These are phyloP conservation scores for Papiliotrema flavescens DNA, from an alignment of 1,284 basidiomycete species.

Conservation along the genomic window DNA sequence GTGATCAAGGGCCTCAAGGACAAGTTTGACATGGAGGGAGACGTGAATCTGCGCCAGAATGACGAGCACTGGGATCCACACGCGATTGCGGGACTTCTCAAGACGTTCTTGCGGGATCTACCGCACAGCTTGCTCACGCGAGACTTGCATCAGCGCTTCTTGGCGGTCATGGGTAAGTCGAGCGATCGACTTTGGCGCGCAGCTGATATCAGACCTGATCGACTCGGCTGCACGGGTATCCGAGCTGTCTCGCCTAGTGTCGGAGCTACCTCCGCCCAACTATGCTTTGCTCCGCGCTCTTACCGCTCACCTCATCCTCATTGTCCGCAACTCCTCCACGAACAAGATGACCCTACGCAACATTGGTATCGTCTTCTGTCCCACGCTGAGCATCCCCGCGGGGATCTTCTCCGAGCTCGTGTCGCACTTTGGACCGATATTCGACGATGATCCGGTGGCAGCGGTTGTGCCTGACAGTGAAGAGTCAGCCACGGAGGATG, in stretches of 20 bases:
- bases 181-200: background rate
- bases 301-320: slow-evolving; percentile 91
- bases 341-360: slow-evolving; percentile 99
- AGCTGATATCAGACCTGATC: slow-evolving; percentile 64
- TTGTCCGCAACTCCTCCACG: slow-evolving; percentile 80
- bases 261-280: slow-evolving; percentile 82
- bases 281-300: slow-evolving; percentile 90
- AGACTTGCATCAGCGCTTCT: slow-evolving; percentile 80
- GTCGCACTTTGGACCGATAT: slow-evolving; percentile 82
- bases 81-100: slow-evolving; percentile 87
- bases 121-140: slow-evolving; percentile 87
- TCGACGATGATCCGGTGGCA: slow-evolving; percentile 58
- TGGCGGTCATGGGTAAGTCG: slow-evolving; percentile 78
- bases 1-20: slow-evolving; percentile 93
- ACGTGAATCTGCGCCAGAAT: slow-evolving; percentile 76
- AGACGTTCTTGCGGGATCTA: slow-evolving; percentile 83
- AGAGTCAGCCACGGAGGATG: background rate
- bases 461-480: slow-evolving; percentile 26
- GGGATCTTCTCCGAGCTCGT: slow-evolving; percentile 91
- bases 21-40: slow-evolving; percentile 90
- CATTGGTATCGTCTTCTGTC: slow-evolving; percentile 96
- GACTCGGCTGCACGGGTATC: slow-evolving; percentile 80
- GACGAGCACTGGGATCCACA: slow-evolving; percentile 94
- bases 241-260: slow-evolving; percentile 81
- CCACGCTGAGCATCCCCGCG: slow-evolving; percentile 89